Percentiles rank a stretch among this genome's conserved stretches.
Conservation (phyloP, 345 rosid genomes). For the Hibiscus mutabilis region DNA sequence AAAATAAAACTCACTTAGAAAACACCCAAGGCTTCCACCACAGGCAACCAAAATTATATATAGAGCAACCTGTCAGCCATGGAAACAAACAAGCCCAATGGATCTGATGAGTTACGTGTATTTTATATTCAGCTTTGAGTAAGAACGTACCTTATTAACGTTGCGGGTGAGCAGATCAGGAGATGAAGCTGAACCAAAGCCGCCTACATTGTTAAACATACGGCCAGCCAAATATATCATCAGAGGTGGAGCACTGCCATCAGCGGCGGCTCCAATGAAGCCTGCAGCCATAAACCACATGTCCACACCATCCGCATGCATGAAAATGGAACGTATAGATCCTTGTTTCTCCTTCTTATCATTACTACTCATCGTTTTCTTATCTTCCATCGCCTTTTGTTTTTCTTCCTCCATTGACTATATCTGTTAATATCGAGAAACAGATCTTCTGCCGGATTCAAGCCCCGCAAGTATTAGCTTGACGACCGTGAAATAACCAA, state of each 20-base stretch:
- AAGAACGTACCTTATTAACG: slow-evolving; percentile 34
- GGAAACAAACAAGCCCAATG: not conserved
- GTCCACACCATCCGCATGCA: slow-evolving; percentile 53
- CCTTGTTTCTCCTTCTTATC: slow-evolving; percentile 4
- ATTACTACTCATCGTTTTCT: slow-evolving; percentile 11
- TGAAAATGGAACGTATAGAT: slow-evolving; percentile 48
- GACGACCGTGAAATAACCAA: too few species aligned
- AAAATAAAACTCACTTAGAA: slow-evolving; percentile 39
- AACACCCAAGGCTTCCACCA: slow-evolving; percentile 59
- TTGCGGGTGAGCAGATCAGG: slow-evolving; percentile 26
- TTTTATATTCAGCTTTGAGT: too few species aligned
- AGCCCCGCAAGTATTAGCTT: too few species aligned
- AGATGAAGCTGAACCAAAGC: slow-evolving; percentile 2
- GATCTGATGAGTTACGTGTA: too few species aligned
- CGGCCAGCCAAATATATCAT: slow-evolving; percentile 39
- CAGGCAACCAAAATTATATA: slow-evolving; percentile 52
- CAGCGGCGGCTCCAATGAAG: slow-evolving; percentile 52
- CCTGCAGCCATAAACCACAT: slow-evolving; percentile 54
- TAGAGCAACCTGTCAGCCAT: slow-evolving; percentile 46
- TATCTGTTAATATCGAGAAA: not conserved
- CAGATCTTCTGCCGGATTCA: not conserved
- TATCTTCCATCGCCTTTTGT: slow-evolving; percentile 1
- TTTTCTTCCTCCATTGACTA: not conserved
- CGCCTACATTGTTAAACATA: slow-evolving; percentile 61
- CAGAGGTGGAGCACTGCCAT: slow-evolving; percentile 55